Evolutionary conservation across 495 filamentous ascomycete species (phyloP), one percentile per base, ranked within the genome.

Genomic region (Lasiosphaeriaceae sp.): DNA sequence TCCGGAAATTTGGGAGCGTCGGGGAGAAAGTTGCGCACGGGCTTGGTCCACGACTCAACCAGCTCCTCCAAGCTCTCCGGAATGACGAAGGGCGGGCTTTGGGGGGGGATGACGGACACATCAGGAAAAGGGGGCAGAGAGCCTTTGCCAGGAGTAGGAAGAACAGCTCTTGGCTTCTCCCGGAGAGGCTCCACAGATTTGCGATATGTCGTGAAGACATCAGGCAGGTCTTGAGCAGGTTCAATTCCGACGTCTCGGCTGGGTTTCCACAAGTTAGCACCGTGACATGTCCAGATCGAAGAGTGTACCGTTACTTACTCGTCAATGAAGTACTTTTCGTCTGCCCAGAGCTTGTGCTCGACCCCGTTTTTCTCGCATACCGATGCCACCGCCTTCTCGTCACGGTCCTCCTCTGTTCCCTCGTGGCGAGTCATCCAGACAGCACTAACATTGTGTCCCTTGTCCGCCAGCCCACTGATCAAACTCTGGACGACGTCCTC

Each of bases 281-380:
- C 34, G 24, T 11, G 14, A 35, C 29, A 31, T 44, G 43, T 37
- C 37, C 48, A 12, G n/a, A 14, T 50, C 37, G 53, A 29, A 11
- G 47, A 47, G 21, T 52, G 23, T 1, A 16, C 12, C 1, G 29
- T 35, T 2, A 79, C 81, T 71, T 74, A 89, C 87, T 88, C 84
- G 59, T 90, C 81, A 47, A 89, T 78, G 50, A 86, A 83, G 63
- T 88, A 90, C 65, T 89, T 90, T 64, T 88, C 87, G 58, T 91
- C 87, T 1, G 68, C 69, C 78, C 82, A 88, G 5, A 80, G 35
- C 67, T 77, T 81, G 64, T 85, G 87, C 8, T 83, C 74, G 12
- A 80, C 69, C 23, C 74, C 77, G 17, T 75, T 66, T 8, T 66
- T 62, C 35, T 75, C 60, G 41, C 83, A 81, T 7, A 81, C 58